Evolutionary conservation across 2,329 filamentous ascomycete species (phyloP).

Genomic region (Fusarium pseudocircinatum): DNA sequence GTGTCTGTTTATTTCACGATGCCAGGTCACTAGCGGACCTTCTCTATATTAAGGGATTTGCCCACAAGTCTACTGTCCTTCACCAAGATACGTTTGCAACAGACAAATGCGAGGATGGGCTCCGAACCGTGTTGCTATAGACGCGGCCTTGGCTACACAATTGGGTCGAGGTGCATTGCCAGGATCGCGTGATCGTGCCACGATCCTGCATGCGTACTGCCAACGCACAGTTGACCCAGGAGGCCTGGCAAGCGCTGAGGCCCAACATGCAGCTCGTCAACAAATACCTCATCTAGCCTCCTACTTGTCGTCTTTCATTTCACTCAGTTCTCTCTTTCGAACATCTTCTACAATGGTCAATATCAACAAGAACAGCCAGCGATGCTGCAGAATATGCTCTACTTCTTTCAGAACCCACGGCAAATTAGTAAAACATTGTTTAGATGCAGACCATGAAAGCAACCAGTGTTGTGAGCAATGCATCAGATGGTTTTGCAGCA

Average conservation of each 20-base stretch:
- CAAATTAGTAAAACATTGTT: background rate
- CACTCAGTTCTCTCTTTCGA: fast-evolving
- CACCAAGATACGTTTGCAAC: too few species aligned
- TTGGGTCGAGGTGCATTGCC: background rate
- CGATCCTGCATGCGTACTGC: background rate
- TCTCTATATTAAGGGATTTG: too few species aligned
- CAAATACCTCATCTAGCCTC: fast-evolving
- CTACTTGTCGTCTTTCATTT: fast-evolving
- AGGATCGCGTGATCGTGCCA: background rate
- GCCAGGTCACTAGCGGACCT: background rate
- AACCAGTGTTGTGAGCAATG: slow-evolving; percentile 2
- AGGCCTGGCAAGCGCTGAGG: background rate
- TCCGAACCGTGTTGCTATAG: fast-evolving
- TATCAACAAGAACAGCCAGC: background rate
- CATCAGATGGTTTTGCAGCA: background rate
- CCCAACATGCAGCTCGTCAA: background rate
- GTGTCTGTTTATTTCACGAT: background rate
- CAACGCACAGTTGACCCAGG: background rate
- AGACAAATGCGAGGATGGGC: fast-evolving
- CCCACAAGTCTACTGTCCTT: too few species aligned
- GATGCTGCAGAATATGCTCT: background rate
- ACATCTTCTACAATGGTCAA: background rate
- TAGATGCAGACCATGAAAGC: background rate
- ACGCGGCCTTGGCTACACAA: background rate
- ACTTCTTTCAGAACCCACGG: background rate